Conservation (phyloP, 352 stramenopile genomes). For the Pythium phragmitis region DNA sequence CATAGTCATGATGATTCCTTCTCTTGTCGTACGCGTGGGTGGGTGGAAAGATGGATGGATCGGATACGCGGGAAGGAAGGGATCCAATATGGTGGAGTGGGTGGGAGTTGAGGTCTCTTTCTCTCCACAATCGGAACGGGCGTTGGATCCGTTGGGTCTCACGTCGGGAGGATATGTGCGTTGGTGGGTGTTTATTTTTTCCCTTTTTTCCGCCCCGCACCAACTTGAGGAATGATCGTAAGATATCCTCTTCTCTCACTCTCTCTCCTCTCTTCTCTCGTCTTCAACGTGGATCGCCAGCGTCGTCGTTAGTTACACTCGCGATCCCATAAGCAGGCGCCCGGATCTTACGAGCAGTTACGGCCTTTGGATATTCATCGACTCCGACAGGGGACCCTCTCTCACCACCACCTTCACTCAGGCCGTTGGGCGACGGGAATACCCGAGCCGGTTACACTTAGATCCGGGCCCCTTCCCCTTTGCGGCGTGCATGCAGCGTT, state of each 20-base stretch:
- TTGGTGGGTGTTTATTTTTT: neutral
- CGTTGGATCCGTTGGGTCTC: constrained; percentile 13
- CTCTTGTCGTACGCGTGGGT: neutral
- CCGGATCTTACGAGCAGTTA: constrained; percentile 14
- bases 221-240: constrained; percentile 26
- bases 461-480: neutral
- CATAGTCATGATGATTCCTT: neutral
- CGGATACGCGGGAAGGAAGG: neutral
- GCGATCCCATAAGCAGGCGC: constrained; percentile 21
- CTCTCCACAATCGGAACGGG: neutral
- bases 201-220: constrained; percentile 1
- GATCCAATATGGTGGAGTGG: neutral
- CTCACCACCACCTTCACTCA: too few species aligned
- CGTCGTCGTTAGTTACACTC: constrained; percentile 16
- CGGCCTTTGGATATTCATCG: constrained; percentile 8
- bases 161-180: neutral
- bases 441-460: constrained; percentile 15
- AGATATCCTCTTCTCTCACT: constrained; percentile 19
- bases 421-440: neutral
- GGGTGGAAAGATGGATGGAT: too few species aligned
- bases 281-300: constrained; percentile 24
- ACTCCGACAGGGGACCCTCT: neutral
- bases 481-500: neutral
- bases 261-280: constrained; percentile 7
- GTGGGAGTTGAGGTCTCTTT: neutral